These are phyloP conservation scores for Colletotrichum camelliae DNA, from an alignment of 2,329 filamentous ascomycete species.

Conservation along the genomic window DNA sequence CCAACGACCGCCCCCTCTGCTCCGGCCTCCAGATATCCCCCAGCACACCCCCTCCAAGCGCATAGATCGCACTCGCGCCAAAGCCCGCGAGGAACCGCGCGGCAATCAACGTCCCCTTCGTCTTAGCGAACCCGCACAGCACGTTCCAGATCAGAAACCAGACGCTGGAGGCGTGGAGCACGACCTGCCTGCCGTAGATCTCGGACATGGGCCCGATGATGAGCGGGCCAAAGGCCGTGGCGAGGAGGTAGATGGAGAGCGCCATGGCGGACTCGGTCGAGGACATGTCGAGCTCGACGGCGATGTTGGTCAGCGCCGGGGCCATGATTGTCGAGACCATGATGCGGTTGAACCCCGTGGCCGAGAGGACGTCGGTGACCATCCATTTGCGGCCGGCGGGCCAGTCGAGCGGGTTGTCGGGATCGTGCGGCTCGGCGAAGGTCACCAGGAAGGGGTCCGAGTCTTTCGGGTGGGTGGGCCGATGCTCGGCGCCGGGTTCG, in stretches of 20 bases:
- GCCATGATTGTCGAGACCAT: constrained; percentile 59
- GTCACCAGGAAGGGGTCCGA: background rate
- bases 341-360: constrained; percentile 56
- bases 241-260: constrained; percentile 47
- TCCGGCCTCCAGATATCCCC: background rate
- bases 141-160: background rate
- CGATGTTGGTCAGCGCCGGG: constrained; percentile 53
- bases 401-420: constrained; percentile 46
- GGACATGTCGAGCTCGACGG: constrained; percentile 55
- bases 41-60: background rate
- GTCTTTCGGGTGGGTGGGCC: background rate
- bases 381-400: constrained; percentile 48
- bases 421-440: constrained; percentile 32
- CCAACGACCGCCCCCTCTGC: background rate
- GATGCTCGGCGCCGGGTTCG: background rate
- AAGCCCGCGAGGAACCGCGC: background rate
- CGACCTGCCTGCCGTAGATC: background rate
- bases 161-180: background rate
- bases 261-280: constrained; percentile 51
- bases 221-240: background rate
- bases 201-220: background rate
- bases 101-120: background rate
- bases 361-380: constrained; percentile 52
- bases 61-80: background rate
- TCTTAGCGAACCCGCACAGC: background rate